Conservation (phyloP, 192 early-diverging fungal species). For the Podila epigama region DNA sequence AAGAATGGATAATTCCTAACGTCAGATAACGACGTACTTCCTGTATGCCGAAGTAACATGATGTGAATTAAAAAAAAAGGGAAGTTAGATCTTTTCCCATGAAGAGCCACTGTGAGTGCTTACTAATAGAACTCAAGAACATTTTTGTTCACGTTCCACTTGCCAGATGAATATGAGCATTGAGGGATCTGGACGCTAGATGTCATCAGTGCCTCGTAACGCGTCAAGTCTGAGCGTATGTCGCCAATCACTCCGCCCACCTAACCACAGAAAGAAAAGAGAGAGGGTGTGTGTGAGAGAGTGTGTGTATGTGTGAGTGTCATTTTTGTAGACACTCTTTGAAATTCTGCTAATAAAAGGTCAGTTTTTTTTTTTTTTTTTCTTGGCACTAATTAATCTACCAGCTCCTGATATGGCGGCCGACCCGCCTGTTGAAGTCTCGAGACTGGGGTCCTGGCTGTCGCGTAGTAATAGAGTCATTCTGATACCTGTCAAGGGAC, state of each 20-base stretch:
- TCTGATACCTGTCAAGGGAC: constrained; percentile 12
- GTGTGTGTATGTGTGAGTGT: not conserved
- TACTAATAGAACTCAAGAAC: not conserved
- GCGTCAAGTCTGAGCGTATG: constrained; percentile 47
- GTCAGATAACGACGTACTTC: constrained; percentile 42
- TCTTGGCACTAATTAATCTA: constrained; percentile 6
- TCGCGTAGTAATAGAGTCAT: constrained; percentile 28
- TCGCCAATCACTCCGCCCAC: constrained; percentile 58
- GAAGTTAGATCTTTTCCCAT: not conserved
- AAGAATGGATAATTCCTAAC: constrained; percentile 46
- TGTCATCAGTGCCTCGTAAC: constrained; percentile 56
- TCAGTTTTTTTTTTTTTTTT: too few relatives aligned
- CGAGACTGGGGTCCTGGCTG: constrained; percentile 13
- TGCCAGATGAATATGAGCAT: constrained; percentile 55
- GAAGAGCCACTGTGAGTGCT: not conserved
- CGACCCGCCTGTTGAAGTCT: constrained; percentile 10
- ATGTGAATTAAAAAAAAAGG: not conserved
- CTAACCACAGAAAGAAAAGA: not conserved
- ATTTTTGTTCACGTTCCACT: not conserved
- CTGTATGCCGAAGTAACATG: constrained; percentile 2
- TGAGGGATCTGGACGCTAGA: constrained; percentile 53
- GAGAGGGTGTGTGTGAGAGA: not conserved
- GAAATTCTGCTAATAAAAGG: not conserved
- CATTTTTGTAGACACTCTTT: too few relatives aligned
- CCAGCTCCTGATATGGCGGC: constrained; percentile 20